Conservation (phyloP, 331 rosid species). For the Malus hybrid region DNA sequence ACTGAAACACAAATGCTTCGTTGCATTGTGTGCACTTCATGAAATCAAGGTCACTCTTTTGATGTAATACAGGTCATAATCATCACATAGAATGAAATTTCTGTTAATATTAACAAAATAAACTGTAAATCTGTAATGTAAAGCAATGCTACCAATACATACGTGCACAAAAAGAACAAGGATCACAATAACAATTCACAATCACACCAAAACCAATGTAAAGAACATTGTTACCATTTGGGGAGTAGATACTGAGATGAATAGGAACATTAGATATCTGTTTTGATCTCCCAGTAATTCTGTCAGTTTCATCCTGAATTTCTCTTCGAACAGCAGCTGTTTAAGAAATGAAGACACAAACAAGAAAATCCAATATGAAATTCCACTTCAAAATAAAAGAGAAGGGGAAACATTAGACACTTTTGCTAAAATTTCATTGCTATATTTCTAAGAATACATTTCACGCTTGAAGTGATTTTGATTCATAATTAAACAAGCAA, state of each 20-base stretch:
- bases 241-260: slow-evolving; percentile 39
- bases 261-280: slow-evolving; percentile 38
- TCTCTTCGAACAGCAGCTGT: slow-evolving; percentile 35
- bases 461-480: not conserved
- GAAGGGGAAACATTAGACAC: not conserved
- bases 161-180: not conserved
- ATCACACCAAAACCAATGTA: not conserved
- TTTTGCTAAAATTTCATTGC: not conserved
- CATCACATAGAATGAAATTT: not conserved
- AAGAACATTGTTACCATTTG: slow-evolving; percentile 25
- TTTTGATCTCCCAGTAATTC: slow-evolving; percentile 30
- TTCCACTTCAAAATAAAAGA: not conserved
- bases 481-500: not conserved
- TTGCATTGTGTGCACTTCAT: not conserved
- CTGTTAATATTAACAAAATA: not conserved
- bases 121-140: not conserved
- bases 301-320: slow-evolving; percentile 40
- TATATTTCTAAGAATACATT: not conserved
- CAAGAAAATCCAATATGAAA: not conserved
- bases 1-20: not conserved
- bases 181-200: not conserved
- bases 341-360: not conserved
- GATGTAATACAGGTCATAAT: not conserved
- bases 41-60: not conserved
- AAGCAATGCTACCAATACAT: not conserved